Percentiles rank a stretch among this genome's conserved stretches.
Evolutionary conservation across 129 eudicot species (phyloP).

Genomic region (Kitagawia praeruptora): DNA sequence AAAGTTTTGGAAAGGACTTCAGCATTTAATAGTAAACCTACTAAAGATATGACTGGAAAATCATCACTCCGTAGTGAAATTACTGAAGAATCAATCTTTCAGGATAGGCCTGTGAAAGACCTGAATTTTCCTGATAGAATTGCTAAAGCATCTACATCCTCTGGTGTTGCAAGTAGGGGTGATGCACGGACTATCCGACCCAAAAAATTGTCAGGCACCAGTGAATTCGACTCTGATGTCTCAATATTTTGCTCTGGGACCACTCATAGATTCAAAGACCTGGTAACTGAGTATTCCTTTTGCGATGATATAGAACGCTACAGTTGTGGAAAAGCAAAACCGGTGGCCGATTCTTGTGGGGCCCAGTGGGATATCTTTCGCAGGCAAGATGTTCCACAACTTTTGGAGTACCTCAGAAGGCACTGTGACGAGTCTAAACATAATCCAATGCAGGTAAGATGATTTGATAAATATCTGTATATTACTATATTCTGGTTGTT

Average conservation of each 20-base stretch:
- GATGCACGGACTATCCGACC: constrained; percentile 7
- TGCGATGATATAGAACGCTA: constrained; percentile 38
- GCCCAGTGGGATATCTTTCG: constrained; percentile 93
- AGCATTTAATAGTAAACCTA: constrained; percentile 40
- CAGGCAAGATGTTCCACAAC: constrained; percentile 77
- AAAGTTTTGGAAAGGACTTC: constrained; percentile 36
- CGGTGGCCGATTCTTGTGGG: constrained; percentile 39
- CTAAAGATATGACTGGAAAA: constrained; percentile 37
- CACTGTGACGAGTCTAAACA: constrained; percentile 53
- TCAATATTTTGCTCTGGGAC: constrained; percentile 47
- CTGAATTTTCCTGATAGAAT: constrained; percentile 31
- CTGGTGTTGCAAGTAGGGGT: constrained; percentile 28
- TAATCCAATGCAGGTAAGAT: constrained; percentile 44
- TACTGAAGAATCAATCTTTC: constrained; percentile 52
- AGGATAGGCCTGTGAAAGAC: constrained; percentile 24
- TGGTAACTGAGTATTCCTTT: constrained; percentile 36
- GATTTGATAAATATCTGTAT: neutral
- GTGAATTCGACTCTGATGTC: constrained; percentile 34
- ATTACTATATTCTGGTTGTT: neutral
- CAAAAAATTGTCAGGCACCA: constrained; percentile 17
- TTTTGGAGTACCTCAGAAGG: constrained; percentile 60
- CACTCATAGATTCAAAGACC: constrained; percentile 36
- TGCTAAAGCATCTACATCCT: constrained; percentile 25
- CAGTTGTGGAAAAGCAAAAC: constrained; percentile 25
- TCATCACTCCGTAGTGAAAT: constrained; percentile 55